A percentile compares a stretch with the other conserved stretches of the same genome.
These are phyloP conservation scores for Hydrangea macrophylla DNA, from an alignment of 148 eudicot genomes.

Conservation along the genomic window DNA sequence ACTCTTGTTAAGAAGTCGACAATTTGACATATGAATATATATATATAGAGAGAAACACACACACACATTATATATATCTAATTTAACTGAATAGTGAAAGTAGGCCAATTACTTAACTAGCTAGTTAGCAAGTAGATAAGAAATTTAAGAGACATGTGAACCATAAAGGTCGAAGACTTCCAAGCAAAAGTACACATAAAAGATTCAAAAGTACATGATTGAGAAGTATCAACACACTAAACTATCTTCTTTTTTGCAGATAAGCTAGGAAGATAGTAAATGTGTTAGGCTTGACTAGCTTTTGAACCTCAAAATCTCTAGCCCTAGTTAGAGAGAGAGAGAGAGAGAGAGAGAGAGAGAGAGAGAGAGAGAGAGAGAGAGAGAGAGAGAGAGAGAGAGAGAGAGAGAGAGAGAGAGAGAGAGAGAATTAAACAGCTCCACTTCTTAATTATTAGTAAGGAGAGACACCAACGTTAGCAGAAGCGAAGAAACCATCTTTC, in stretches of 20 bases:
- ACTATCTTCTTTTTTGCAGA: not conserved
- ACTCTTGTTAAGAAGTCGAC: no score
- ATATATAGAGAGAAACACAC: no score
- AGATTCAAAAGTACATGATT: not conserved
- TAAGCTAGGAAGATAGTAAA: not conserved
- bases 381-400: constrained; percentile 10
- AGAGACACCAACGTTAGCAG: constrained; percentile 74
- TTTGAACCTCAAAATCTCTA: not conserved
- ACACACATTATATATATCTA: no score
- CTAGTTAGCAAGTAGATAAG: not conserved
- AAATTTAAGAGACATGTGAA: constrained; percentile 4
- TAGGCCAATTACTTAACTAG: no score
- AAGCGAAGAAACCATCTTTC: constrained; percentile 79
- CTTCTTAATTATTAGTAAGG: constrained; percentile 51
- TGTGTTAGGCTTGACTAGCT: not conserved
- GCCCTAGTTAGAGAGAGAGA: no score
- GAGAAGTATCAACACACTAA: not conserved
- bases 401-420: not conserved
- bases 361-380: constrained; percentile 16
- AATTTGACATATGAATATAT: no score
- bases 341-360: no score
- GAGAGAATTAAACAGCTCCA: not conserved
- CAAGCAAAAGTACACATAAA: constrained; percentile 8
- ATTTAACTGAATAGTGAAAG: no score
- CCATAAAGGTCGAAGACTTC: constrained; percentile 2